Base-by-base conservation (phyloP, 176 grass and related monocot species). In the Oropetium thomaeum region DNA sequence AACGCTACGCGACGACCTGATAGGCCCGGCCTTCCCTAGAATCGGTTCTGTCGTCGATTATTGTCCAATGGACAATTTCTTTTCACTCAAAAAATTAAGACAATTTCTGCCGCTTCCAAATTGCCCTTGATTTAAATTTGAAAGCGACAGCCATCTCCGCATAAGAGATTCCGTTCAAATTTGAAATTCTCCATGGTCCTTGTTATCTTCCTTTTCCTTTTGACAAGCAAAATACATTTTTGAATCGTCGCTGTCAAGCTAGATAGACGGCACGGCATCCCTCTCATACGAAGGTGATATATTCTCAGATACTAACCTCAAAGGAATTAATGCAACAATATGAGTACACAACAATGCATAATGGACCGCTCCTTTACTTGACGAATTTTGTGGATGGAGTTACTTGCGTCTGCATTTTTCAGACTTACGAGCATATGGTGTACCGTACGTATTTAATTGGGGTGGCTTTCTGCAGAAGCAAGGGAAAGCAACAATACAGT, bases 401-500 rank as follows among this genome's bases (percentile, higher is more conserved):
- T 51, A 2, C 38, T 11, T 35, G 63, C 33, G 65, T 62, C 41
- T 41, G 1, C 3, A 2, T 76, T 13, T 76, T 10, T 39, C 54
- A 73, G 8, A 38, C 54, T n/a, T n/a, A n/a, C 0, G 10, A 51
- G 48, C 4, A 14, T 30, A 28, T 47, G 44, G 17, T 15, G 29
- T 71, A 45, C 30, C 7, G 0, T 27, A 29, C 20, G n/a, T 35
- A 25, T 43, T 14, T 0, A n/a, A n/a, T n/a, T 20, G 31, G 29
- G 33, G 42, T 75, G 41, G 53, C 41, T 69, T 69, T 80, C 49
- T 74, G 26, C 20, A n/a, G n/a, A n/a, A n/a, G n/a, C n/a, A n/a
- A n/a, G n/a, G n/a, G n/a, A n/a, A n/a, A n/a, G n/a, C n/a, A n/a
- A n/a, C n/a, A n/a, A n/a, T n/a, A n/a, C n/a, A n/a, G n/a, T n/a